Evolutionary conservation across 2,329 filamentous ascomycete species (phyloP), one percentile per base, ranked within the genome.

Genomic region (Cladosporium sphaerospermum): DNA sequence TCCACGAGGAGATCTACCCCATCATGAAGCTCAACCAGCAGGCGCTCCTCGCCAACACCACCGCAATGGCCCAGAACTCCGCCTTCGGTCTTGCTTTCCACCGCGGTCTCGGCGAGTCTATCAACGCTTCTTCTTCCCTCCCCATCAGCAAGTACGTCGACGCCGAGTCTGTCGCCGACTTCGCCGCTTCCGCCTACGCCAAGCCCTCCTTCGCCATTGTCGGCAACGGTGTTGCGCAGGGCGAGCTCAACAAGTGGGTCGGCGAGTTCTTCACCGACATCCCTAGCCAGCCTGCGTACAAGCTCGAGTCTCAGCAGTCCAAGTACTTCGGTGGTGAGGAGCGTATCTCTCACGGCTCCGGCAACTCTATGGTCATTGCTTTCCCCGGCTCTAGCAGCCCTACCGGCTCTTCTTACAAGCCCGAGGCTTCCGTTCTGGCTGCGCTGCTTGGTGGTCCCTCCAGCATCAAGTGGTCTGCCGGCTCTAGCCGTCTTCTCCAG

Each of bases 271-370:
- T 99, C 80, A 83, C 84, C 70, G 78, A 80, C 56, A 78, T 87
- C 46, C 80, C 85, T 54, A 70, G 77, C 62, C 66, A 67, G 48
- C 63, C 65, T 72, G 74, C 78, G 64, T 72, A 79, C 61, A 64
- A 74, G 39, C 74, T 86, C 59, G 79, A 82, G 69, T 75, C 77
- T 57, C 73, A 82, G 61, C 78, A 86, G 59, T 81, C 83, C 69
- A 93, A 91, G 75, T 99, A 97, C 83, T 88, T 83, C 68, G 93
- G 93, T 71, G 95, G 93, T 68, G 90, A 99, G 79, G 89, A 95
- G 78, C 89, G 93, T 64, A 87, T 88, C 62, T 79, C 87, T 59
- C 87, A 89, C 72, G 78, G 78, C 56, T 77, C 78, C 60, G 86
- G 88, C 62, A 96, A 95, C 75, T 81, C 90, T 41, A 71, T 96